Percentiles rank a stretch among this genome's conserved stretches.
phyloP scores from a whole-genome alignment of 2,329 filamentous ascomycete species.

The Trichophyton rubrum region DNA sequence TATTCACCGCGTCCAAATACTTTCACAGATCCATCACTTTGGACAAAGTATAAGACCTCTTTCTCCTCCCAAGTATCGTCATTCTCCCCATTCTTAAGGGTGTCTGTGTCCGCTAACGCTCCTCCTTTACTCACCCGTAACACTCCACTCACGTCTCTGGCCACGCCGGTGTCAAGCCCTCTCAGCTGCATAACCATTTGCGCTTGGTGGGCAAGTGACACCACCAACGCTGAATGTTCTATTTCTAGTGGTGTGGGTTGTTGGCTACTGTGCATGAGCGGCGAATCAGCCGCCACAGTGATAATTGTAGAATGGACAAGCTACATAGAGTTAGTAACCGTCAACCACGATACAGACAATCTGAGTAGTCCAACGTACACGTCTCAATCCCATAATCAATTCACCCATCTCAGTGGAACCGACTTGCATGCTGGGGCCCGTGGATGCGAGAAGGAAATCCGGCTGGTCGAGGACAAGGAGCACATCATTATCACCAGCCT shows the following conservation, averaged over 20 bases:
- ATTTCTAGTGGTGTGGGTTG: slow-evolving; percentile 55
- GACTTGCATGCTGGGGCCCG: slow-evolving; percentile 35
- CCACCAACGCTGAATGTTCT: slow-evolving; percentile 57
- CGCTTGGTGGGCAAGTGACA: slow-evolving; percentile 63
- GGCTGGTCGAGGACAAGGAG: slow-evolving; percentile 55
- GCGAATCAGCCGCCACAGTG: slow-evolving; percentile 58
- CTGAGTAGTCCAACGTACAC: slow-evolving; percentile 40
- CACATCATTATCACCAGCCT: slow-evolving; percentile 23
- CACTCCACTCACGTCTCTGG: slow-evolving; percentile 81
- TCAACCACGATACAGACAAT: neutral
- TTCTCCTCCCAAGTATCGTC: slow-evolving; percentile 37
- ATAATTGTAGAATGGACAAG: slow-evolving; percentile 54
- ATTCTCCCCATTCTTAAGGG: slow-evolving; percentile 14
- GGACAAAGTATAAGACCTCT: slow-evolving; percentile 72
- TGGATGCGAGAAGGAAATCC: slow-evolving; percentile 52
- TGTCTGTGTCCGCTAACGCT: slow-evolving; percentile 24
- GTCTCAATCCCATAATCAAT: slow-evolving; percentile 47
- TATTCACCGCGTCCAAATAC: slow-evolving; percentile 71
- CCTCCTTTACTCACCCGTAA: slow-evolving; percentile 57
- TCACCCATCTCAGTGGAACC: slow-evolving; percentile 39
- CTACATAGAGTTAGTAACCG: slow-evolving; percentile 25
- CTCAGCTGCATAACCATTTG: slow-evolving; percentile 58
- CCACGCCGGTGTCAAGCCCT: slow-evolving; percentile 73
- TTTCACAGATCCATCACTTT: slow-evolving; percentile 62
- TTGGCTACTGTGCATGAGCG: slow-evolving; percentile 46